Base-by-base conservation (phyloP, 352 stramenopile species). In the Pythium apleroticum region DNA sequence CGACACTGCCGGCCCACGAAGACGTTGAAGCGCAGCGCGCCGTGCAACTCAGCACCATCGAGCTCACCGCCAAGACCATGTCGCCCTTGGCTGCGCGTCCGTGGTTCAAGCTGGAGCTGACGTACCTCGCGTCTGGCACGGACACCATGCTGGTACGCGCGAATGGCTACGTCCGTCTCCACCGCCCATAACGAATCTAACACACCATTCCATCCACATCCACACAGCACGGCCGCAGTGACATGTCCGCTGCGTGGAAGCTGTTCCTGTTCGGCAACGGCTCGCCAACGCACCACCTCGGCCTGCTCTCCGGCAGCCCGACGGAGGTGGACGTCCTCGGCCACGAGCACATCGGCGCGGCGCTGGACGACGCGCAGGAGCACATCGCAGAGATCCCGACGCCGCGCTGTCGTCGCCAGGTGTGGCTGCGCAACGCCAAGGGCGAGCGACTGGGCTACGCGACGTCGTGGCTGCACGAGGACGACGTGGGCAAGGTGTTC, bases 191-290 rank as follows among this genome's bases (percentile, higher is more conserved):
- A 20, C 9, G 45, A n/a, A 30, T 33, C 27, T 46, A 46, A 28
- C n/a, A 14, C 0, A 15, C 10, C 9, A 28, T 17, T 15, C 14
- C n/a, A 1, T 25, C 46, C 27, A n/a, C 9, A 20, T 53, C 49
- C 3, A 39, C 19, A 31, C 54, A 92, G 81, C 70, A 86, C 7
- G 81, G 84, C 14, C 72, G 78, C 37, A 33, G 64, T 61, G 68
- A 84, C 12, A 93, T 94, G 78, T 80, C 66, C 10, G 72, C 84
- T 2, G 72, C 85, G n/a, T 95, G 87, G 87, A 72, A 74, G 25
- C 68, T 95, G 1, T 93, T 95, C 60, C 80, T 95, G 4, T 91
- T 91, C 48, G 87, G 87, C 48, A 89, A 95, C 52, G 87, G 87
- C 20, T 93, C 84, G 33, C 87, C 87, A 24, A 95, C 87, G 48